These are phyloP conservation scores for Rhodocollybia butyracea DNA, from an alignment of 768 basidiomycete genomes.

Conservation along the genomic window DNA sequence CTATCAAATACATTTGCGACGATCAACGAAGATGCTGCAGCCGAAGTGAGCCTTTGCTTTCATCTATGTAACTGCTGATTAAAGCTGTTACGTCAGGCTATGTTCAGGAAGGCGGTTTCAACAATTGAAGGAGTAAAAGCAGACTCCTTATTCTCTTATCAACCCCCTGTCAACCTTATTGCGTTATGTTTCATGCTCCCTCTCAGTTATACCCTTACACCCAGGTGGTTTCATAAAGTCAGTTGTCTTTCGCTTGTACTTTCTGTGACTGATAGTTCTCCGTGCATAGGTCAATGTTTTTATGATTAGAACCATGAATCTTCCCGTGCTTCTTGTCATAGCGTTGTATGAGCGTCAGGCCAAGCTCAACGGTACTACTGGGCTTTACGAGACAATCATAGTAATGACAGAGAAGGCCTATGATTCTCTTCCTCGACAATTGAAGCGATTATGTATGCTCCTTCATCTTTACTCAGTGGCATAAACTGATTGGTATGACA, in stretches of 20 bases:
- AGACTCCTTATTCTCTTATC: constrained; percentile 91
- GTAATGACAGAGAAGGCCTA: constrained; percentile 65
- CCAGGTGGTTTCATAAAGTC: constrained; percentile 98
- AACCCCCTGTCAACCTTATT: constrained; percentile 87
- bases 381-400: constrained; percentile 70
- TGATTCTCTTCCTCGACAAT: constrained; percentile 70
- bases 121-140: constrained; percentile 95
- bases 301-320: constrained; percentile 80
- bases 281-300: constrained; percentile 73
- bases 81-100: constrained; percentile 50
- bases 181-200: constrained; percentile 88
- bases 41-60: constrained; percentile 55
- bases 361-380: constrained; percentile 59
- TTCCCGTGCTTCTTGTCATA: constrained; percentile 78
- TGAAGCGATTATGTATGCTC: constrained; percentile 73
- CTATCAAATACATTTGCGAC: constrained; percentile 93
- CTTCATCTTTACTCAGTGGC: neutral
- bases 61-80: constrained; percentile 3
- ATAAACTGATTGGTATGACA: constrained; percentile 24
- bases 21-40: constrained; percentile 89
- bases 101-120: constrained; percentile 92
- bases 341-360: constrained; percentile 86
- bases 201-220: constrained; percentile 77
- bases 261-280: constrained; percentile 16
- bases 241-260: constrained; percentile 12